Evolutionary conservation across 768 basidiomycete species (phyloP), one percentile per base, ranked within the genome.

Genomic region (Brasilioporus rufonigricans): DNA sequence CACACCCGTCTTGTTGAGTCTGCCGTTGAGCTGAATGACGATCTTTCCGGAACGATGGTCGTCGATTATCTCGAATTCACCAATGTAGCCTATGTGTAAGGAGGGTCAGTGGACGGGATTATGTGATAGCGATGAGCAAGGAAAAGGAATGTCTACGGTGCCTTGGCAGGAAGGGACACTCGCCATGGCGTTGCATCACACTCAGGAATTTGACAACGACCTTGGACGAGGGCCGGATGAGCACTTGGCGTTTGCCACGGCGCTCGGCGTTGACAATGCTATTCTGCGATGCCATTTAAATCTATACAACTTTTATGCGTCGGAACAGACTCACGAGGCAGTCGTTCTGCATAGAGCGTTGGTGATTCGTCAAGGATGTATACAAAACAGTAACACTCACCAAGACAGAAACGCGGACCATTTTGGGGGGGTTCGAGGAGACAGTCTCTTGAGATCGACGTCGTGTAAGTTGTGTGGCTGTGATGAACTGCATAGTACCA

Each of bases 231-330:
- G 97, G 97, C 48, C 96, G 87, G 75, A 99, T 85, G 66, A 99
- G 88, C 59, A 99, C 97, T 79, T 99, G 97, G 68, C 97, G 93
- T 82, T 99, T 99, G 69, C 97, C 97, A 70, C 94, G 91, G 72
- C 93, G 93, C 81, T 98, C 97, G 70, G 97, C 97, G 65, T 99
- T 99, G 86, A 97, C 93, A 64, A 98, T 97, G 85, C 91, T 96
- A 86, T 96, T 98, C 85, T 89, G 72, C 1, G 35, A 59, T 24
- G 16, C 29, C 44, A 32, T 55, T 48, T 56, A 53, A 58, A 40
- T 24, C 26, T 40, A 44, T 19, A 13, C 29, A 47, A 4, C 24
- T 7, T 21, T 27, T 26, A n/a, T 23, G 47, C 31, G 33, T 23
- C 35, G 24, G 5, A 26, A 6, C 24, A 21, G 53, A 69, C 74